A percentile compares a stretch with the other conserved stretches of the same genome.
Conservation (phyloP, 2,329 filamentous ascomycete genomes). For the Colletotrichum karsti region DNA sequence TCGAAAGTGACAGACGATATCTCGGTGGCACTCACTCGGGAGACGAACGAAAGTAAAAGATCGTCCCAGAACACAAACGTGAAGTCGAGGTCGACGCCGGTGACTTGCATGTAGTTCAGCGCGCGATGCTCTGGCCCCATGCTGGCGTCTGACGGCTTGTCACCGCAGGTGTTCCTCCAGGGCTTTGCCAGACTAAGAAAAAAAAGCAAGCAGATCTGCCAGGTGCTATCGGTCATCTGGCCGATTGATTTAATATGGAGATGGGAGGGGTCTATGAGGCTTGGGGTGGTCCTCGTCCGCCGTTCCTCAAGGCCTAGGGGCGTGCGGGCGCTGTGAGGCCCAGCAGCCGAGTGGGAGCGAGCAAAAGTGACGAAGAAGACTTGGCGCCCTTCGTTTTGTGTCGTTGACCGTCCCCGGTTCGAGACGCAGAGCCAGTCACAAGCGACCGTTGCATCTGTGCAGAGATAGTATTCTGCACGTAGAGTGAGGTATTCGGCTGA, state of each 20-base stretch:
- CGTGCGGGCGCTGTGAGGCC: conserved; percentile 6
- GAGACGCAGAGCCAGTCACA: conserved; percentile 18
- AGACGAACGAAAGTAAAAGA: not conserved
- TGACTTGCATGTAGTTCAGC: too few relatives aligned
- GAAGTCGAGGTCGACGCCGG: not conserved
- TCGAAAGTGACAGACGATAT: not conserved
- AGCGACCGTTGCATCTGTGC: conserved; percentile 1
- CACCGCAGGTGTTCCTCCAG: not conserved
- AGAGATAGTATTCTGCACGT: too few relatives aligned
- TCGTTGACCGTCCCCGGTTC: conserved; percentile 15
- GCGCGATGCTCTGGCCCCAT: not conserved
- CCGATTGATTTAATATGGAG: conserved; percentile 25
- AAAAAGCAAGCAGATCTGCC: conserved; percentile 26
- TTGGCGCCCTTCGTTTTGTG: conserved; percentile 25
- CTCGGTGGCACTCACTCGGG: not conserved
- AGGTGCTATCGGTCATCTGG: conserved; percentile 24
- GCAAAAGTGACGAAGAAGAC: conserved; percentile 9
- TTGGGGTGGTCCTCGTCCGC: not conserved
- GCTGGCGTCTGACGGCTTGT: not conserved
- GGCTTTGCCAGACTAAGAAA: conserved; percentile 2
- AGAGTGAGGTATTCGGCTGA: conserved; percentile 21
- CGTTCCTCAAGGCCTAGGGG: not conserved
- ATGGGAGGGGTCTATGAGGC: conserved; percentile 22
- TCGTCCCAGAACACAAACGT: not conserved
- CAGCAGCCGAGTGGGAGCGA: conserved; percentile 4